Evolutionary conservation across 805 yeast genomes (phyloP), one percentile per base, ranked within the genome.

Genomic region (Priceomyces medius): DNA sequence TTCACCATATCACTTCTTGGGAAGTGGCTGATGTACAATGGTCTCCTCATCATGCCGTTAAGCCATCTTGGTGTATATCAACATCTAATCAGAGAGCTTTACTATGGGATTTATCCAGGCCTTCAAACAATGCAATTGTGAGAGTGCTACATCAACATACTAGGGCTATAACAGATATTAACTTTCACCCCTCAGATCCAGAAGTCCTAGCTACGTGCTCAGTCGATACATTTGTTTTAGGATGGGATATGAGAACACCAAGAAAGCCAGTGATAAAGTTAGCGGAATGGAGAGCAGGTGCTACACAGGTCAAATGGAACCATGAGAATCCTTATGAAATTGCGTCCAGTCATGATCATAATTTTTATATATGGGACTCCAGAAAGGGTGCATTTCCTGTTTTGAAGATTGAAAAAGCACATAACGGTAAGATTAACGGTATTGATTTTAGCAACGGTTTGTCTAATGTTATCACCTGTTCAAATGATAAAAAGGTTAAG

Each of bases 1-100:
- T 93, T 12, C 95, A 83, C 41, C 97, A 93, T 56, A 74, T 81
- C 26, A 91, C 97, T 0, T 81, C 95, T 0, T 93, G 98, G 98
- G 98, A 93, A 61, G 99, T 93, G 3, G 97, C 99, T 0, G 97
- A 91, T 59, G 97, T 91, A 1, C 98, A 93, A 61, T 93, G 99
- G 98, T 87, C 95, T 2, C 97, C 97, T 0, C 97, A 93, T 58
- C 66, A 63, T 43, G 71, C 76, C 4, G 74, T 82, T 2, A 87
- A 86, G 49, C 91, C 96, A 1, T 73, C 84, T 4, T 90, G 97
- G 96, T 88, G 93, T 32, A 84, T 91, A 1, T 87, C 96, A 0
- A 88, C 98, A 0, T 85, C 96, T 1, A 93, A 91, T 61, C 99
- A 91, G 58, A 91, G 91, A 65, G 98, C 96, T 1, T 72, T 93